phyloP scores from a whole-genome alignment of 441 rosid genomes.

The Mallotus japonicus region DNA sequence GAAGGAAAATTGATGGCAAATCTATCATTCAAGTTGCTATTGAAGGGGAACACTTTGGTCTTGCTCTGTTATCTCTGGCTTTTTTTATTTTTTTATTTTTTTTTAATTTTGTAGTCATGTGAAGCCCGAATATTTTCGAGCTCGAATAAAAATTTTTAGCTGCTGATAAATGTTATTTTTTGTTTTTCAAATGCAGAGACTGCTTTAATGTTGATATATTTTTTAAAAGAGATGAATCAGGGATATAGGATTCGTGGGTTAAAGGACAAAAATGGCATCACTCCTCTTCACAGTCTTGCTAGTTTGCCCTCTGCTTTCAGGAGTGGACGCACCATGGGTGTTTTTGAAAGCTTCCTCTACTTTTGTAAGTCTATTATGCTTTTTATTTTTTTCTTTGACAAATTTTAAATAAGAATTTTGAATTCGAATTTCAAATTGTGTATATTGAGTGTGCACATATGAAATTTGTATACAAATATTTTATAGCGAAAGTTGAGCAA shows the following conservation, averaged over 20 bases:
- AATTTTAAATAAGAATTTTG: no score
- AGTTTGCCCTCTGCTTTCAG: conserved; percentile 21
- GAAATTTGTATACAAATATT: no score
- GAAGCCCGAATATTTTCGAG: no score
- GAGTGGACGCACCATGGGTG: conserved; percentile 4
- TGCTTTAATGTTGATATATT: conserved; percentile 12
- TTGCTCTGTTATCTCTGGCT: background rate
- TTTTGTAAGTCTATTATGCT: no score
- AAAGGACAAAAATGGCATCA: conserved; percentile 8
- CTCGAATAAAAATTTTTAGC: background rate
- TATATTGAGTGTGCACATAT: no score
- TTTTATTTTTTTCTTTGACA: no score
- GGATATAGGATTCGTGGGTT: background rate
- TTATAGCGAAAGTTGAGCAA: no score
- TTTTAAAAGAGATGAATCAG: background rate
- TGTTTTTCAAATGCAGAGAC: conserved; percentile 10
- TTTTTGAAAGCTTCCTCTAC: background rate
- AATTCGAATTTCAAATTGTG: no score
- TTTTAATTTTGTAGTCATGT: no score
- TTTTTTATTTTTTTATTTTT: no score
- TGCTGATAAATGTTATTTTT: background rate
- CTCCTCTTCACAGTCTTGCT: conserved; percentile 24
- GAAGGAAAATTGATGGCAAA: conserved; percentile 3
- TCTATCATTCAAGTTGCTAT: conserved; percentile 34
- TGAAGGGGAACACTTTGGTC: conserved; percentile 32